phyloP scores from a whole-genome alignment of 1,284 basidiomycete species.

The Inonotus hispidus region DNA sequence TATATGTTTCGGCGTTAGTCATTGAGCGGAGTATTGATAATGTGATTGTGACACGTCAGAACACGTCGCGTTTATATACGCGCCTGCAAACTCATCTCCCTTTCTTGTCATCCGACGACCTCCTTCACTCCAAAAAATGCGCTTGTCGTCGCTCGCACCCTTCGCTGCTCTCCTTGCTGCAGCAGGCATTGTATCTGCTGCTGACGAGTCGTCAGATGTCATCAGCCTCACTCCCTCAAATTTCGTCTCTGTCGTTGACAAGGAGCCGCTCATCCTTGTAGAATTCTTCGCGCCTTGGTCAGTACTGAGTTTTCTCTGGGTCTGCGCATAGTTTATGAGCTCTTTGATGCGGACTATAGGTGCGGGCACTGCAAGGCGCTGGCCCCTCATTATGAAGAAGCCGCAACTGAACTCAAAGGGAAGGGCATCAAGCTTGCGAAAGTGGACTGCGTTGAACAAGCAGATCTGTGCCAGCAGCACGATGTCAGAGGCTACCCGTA shows the following conservation, averaged over 20 bases:
- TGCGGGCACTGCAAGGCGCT: conserved; percentile 91
- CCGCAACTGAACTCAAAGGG: conserved; percentile 88
- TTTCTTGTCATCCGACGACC: conserved; percentile 3
- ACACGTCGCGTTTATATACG: conserved; percentile 3
- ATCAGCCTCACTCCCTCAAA: conserved; percentile 64
- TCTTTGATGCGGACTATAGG: conserved; percentile 36
- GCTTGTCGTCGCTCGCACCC: conserved; percentile 48
- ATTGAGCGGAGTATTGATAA: background rate
- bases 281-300: conserved; percentile 96
- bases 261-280: conserved; percentile 80
- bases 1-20: background rate
- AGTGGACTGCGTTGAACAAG: conserved; percentile 90
- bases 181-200: conserved; percentile 49
- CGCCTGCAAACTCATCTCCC: background rate
- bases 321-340: background rate
- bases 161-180: conserved; percentile 50
- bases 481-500: conserved; percentile 92
- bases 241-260: conserved; percentile 68
- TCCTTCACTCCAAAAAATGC: conserved; percentile 42
- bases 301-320: conserved; percentile 15
- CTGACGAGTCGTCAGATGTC: conserved; percentile 69
- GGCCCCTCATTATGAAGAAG: conserved; percentile 93
- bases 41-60: background rate
- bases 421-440: conserved; percentile 91
- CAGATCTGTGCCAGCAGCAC: conserved; percentile 80